phyloP scores from a whole-genome alignment of 1,139 yeast species.

The Hyphopichia burtonii region DNA sequence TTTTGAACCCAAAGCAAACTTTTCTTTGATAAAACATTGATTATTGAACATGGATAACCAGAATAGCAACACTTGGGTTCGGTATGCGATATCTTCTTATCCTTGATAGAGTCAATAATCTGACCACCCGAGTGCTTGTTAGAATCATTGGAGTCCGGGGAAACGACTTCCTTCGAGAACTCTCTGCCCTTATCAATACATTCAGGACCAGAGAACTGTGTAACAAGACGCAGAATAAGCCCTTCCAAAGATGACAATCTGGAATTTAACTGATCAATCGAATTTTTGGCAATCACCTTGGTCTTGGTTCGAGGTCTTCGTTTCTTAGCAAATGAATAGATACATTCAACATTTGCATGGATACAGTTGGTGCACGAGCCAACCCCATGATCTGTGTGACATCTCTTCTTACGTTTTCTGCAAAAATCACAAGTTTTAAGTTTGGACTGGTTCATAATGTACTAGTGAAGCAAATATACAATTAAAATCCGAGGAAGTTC shows the following conservation, averaged over 20 bases:
- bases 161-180: too few species aligned
- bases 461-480: too few species aligned
- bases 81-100: too few species aligned
- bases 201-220: too few species aligned
- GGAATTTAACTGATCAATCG: constrained; percentile 7
- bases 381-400: constrained; percentile 18
- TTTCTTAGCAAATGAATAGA: constrained; percentile 16
- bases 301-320: constrained; percentile 10
- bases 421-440: constrained; percentile 18
- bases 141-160: too few species aligned
- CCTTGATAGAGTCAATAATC: too few species aligned
- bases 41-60: constrained; percentile 7
- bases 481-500: too few species aligned
- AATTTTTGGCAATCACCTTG: neutral
- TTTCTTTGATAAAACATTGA: constrained; percentile 16
- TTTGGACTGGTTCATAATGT: neutral
- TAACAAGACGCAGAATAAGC: neutral
- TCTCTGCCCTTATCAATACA: too few species aligned
- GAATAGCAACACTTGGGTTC: neutral
- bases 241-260: constrained; percentile 7
- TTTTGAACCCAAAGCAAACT: constrained; percentile 15
- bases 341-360: constrained; percentile 8
- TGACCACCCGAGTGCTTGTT: too few species aligned
- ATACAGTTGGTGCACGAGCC: neutral
- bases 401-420: constrained; percentile 23